Base-by-base conservation (phyloP, 176 grass and related monocot genomes). In the Oryza longistaminata region DNA sequence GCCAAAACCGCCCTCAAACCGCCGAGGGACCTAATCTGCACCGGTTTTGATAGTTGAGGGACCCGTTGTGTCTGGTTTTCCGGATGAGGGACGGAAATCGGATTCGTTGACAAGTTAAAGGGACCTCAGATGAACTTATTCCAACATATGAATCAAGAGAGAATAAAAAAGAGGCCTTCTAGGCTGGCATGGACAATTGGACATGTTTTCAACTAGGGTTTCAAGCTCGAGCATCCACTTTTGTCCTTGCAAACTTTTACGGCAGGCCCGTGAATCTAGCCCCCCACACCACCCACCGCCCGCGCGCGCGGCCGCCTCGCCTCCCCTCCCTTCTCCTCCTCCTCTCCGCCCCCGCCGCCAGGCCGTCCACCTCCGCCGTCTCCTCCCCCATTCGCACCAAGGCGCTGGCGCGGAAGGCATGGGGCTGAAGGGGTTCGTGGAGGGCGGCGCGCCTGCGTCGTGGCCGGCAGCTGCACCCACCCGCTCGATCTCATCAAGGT, bases 401-500 rank as follows among this genome's bases (percentile, higher is more conserved):
- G n/a, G n/a, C 58, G 58, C 58, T 62, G n/a, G 58, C 58, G 21
- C n/a, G 78, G 26, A 9, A 21, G 58, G 58, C 10, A 42, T 97
- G 95, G 92, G 95, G 4, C 6, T 91, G 5, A 97, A 97, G 90
- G 95, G 95, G 44, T 94, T 97, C 66, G 88, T 94, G 11, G 95
- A 97, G 82, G 95, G 95, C 45, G 95, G 95, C 83, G 88, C 91
- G 95, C 95, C n/a, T 94, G 90, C 12, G 82, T 97, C 81, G 92
- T 97, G 15, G 95, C 95, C 13, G 95, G 95, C 5, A 93, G 95
- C 85, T 94, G 90, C 9, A 97, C 95, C 25, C 95, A 97, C 88
- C 95, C 95, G 48, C 90, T 97, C 74, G 95, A 97, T 83, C 92
- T 97, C 7, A 86, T 97, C 76, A 97, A 97, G 85, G 95, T 97